A percentile compares a stretch with the other conserved stretches of the same genome.
phyloP scores from a whole-genome alignment of 371 early-diverging fungal genomes.

The Lichtheimia ramosa region DNA sequence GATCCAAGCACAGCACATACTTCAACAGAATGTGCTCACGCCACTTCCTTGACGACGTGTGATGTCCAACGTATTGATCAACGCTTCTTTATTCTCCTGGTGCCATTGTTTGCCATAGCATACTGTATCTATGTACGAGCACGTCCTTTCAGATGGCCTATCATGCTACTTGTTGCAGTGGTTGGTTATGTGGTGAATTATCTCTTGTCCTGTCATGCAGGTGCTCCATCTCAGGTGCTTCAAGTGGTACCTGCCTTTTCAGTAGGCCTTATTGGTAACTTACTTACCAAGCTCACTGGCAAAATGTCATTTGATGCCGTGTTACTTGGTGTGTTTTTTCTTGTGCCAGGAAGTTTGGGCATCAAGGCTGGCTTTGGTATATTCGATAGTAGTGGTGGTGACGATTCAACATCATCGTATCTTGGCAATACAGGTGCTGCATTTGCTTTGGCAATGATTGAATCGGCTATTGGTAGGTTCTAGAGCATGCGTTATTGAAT shows the following conservation, averaged over 20 bases:
- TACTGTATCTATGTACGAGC: conserved; percentile 48
- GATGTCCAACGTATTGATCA: conserved; percentile 23
- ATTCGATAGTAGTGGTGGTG: conserved; percentile 20
- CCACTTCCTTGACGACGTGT: conserved; percentile 24
- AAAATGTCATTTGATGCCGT: conserved; percentile 59
- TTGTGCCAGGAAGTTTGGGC: conserved; percentile 63
- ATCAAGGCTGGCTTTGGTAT: conserved; percentile 50
- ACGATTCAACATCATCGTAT: conserved; percentile 16
- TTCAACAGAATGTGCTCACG: conserved; percentile 14
- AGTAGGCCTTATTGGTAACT: conserved; percentile 56
- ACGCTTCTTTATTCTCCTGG: conserved; percentile 34
- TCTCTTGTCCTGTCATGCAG: conserved; percentile 32
- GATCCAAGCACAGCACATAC: conserved; percentile 22
- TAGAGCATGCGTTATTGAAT: background rate
- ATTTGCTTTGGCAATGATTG: conserved; percentile 52
- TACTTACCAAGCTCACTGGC: conserved; percentile 52
- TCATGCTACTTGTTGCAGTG: conserved; percentile 39
- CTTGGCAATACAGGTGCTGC: conserved; percentile 38
- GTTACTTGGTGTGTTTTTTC: conserved; percentile 49
- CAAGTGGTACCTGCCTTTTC: conserved; percentile 57
- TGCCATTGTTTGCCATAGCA: conserved; percentile 43
- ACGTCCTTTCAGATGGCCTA: conserved; percentile 34
- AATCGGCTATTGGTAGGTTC: conserved; percentile 28
- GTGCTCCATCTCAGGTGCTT: conserved; percentile 46
- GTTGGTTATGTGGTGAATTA: conserved; percentile 39